phyloP scores from a whole-genome alignment of 2,329 filamentous ascomycete genomes.

The Aspergillus quadricinctus region DNA sequence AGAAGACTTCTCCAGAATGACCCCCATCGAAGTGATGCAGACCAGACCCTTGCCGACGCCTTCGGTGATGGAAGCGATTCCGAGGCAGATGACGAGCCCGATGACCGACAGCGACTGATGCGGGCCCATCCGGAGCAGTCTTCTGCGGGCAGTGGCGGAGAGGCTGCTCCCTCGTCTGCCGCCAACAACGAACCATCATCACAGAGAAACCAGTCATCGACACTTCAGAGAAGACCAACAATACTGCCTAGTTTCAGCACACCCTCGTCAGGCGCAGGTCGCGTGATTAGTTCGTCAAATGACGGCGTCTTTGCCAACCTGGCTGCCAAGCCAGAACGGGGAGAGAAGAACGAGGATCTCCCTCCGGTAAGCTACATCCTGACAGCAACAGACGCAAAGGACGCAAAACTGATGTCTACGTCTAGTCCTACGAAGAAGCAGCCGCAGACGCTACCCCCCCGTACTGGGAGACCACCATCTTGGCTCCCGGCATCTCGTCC shows the following conservation, averaged over 20 bases:
- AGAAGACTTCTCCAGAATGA: conserved; percentile 52
- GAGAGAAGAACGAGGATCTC: conserved; percentile 79
- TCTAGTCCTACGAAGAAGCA: conserved; percentile 93
- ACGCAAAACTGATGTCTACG: neutral
- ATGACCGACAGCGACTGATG: conserved; percentile 84
- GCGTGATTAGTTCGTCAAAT: conserved; percentile 69
- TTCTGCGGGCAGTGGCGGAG: conserved; percentile 26
- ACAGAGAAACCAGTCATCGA: conserved; percentile 14
- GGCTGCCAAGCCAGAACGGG: conserved; percentile 79
- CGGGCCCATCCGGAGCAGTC: conserved; percentile 51
- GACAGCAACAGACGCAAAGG: conserved; percentile 18
- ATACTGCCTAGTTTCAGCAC: conserved; percentile 51
- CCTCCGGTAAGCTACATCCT: conserved; percentile 70
- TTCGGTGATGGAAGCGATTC: conserved; percentile 78
- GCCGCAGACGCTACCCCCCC: conserved; percentile 93
- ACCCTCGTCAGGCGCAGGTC: conserved; percentile 34
- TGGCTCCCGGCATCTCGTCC: conserved; percentile 83
- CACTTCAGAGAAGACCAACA: conserved; percentile 47
- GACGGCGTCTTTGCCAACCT: conserved; percentile 97
- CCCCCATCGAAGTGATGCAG: conserved; percentile 54
- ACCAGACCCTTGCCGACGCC: conserved; percentile 83
- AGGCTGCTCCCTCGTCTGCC: conserved; percentile 26
- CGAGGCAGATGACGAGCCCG: conserved; percentile 65
- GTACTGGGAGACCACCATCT: conserved; percentile 98
- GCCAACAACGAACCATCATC: conserved; percentile 11